Conservation (phyloP, 164 flowering plant species). For the Vitis rotundifolia region DNA sequence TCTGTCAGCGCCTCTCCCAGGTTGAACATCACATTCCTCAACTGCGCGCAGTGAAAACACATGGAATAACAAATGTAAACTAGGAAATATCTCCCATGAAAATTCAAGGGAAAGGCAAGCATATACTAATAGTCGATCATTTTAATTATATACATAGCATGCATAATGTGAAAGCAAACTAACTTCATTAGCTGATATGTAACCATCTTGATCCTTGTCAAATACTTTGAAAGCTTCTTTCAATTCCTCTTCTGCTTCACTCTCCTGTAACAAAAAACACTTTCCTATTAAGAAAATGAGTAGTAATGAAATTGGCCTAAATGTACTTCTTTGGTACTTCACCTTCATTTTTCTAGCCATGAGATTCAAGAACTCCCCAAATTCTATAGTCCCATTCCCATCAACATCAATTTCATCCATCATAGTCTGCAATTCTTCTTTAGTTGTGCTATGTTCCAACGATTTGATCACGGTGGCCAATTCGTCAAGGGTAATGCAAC, state of each 20-base stretch:
- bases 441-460: conserved; percentile 44
- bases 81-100: not conserved
- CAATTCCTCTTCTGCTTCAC: conserved; percentile 50
- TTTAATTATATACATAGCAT: too few species aligned
- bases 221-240: conserved; percentile 64
- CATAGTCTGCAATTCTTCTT: conserved; percentile 49
- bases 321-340: not conserved
- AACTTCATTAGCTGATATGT: conserved; percentile 57
- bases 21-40: conserved; percentile 47
- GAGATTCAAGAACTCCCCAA: conserved; percentile 56
- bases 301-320: too few species aligned
- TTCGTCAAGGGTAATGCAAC: conserved; percentile 52
- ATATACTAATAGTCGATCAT: not conserved
- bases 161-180: not conserved
- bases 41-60: conserved; percentile 19
- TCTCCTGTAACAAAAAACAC: conserved; percentile 30
- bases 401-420: conserved; percentile 48
- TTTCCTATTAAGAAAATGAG: too few species aligned
- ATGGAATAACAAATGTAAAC: not conserved
- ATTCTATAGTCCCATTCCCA: conserved; percentile 58
- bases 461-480: conserved; percentile 44
- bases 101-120: not conserved
- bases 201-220: conserved; percentile 59
- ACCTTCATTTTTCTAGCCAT: conserved; percentile 66
- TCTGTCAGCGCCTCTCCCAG: conserved; percentile 48